phyloP scores from a whole-genome alignment of 78 protist species.

The Isochrysis galbana region DNA sequence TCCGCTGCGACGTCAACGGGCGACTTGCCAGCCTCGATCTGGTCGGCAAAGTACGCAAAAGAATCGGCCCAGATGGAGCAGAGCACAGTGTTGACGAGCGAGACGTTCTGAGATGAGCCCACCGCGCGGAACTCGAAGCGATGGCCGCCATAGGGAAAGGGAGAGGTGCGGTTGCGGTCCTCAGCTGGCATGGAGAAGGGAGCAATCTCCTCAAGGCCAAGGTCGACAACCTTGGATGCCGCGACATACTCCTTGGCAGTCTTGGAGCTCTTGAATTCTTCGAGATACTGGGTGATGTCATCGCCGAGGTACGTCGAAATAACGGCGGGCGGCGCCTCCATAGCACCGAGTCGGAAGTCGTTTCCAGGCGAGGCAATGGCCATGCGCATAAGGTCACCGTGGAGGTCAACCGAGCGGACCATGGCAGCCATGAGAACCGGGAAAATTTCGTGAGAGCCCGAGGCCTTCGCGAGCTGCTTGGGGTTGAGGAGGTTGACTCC shows the following conservation, averaged over 20 bases:
- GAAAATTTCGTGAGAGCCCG: slow-evolving; percentile 29
- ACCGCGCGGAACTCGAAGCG: slow-evolving; percentile 85
- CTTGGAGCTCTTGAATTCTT: background rate
- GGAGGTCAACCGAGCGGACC: slow-evolving; percentile 21
- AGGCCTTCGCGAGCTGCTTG: slow-evolving; percentile 38
- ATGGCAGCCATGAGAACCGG: slow-evolving; percentile 45
- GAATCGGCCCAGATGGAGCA: slow-evolving; percentile 58
- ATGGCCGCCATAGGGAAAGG: slow-evolving; percentile 89
- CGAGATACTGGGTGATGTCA: slow-evolving; percentile 41
- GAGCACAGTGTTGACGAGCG: slow-evolving; percentile 57
- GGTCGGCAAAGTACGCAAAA: slow-evolving; percentile 22
- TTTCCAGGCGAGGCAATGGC: slow-evolving; percentile 69
- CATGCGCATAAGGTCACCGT: slow-evolving; percentile 71
- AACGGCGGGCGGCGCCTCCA: slow-evolving; percentile 95
- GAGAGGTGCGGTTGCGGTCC: slow-evolving; percentile 95
- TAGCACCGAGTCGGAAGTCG: slow-evolving; percentile 92
- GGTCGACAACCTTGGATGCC: background rate
- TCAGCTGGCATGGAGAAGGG: slow-evolving; percentile 61
- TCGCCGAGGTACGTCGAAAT: slow-evolving; percentile 88
- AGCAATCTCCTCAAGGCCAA: slow-evolving; percentile 73
- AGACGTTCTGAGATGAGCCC: slow-evolving; percentile 81
- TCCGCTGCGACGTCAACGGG: slow-evolving; percentile 57
- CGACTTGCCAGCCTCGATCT: slow-evolving; percentile 37
- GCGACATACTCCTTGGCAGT: slow-evolving; percentile 49
- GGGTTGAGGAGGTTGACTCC: slow-evolving; percentile 73